These are phyloP conservation scores for Aegilops longissima DNA, from an alignment of 176 grass and related monocot species.

Conservation along the genomic window DNA sequence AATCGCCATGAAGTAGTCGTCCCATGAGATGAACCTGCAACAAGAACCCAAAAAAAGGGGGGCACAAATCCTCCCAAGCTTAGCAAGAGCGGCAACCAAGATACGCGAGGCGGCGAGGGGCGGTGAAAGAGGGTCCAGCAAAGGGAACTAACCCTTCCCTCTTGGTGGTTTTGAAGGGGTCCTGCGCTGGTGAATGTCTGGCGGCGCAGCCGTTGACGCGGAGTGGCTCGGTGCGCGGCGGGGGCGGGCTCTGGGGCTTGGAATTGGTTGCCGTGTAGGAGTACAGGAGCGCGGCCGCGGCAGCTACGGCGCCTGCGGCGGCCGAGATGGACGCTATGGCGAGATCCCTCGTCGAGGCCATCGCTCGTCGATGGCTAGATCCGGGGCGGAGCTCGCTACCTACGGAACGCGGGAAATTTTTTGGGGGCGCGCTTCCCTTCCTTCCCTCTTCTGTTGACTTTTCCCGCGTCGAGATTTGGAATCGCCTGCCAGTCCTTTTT, in stretches of 20 bases:
- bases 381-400: neutral
- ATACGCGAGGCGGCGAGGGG: conserved; percentile 4
- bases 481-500: neutral
- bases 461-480: neutral
- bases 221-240: neutral
- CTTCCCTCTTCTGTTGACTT: neutral
- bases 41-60: neutral
- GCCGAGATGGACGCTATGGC: conserved; percentile 62
- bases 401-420: conserved; percentile 27
- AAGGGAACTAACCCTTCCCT: conserved; percentile 55
- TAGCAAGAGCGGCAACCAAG: neutral
- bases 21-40: conserved; percentile 89
- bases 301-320: conserved; percentile 54
- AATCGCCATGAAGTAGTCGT: conserved; percentile 99
- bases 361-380: conserved; percentile 14
- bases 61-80: neutral
- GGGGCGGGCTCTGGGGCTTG: conserved; percentile 5
- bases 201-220: conserved; percentile 38
- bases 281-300: conserved; percentile 41
- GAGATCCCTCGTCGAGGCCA: conserved; percentile 60
- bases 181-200: conserved; percentile 29
- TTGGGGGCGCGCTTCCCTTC: neutral
- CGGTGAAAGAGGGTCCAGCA: neutral
- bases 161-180: conserved; percentile 70
- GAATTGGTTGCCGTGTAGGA: conserved; percentile 23